Base-by-base conservation (phyloP, 1,284 basidiomycete genomes). In the Cryptococcus sp. region DNA sequence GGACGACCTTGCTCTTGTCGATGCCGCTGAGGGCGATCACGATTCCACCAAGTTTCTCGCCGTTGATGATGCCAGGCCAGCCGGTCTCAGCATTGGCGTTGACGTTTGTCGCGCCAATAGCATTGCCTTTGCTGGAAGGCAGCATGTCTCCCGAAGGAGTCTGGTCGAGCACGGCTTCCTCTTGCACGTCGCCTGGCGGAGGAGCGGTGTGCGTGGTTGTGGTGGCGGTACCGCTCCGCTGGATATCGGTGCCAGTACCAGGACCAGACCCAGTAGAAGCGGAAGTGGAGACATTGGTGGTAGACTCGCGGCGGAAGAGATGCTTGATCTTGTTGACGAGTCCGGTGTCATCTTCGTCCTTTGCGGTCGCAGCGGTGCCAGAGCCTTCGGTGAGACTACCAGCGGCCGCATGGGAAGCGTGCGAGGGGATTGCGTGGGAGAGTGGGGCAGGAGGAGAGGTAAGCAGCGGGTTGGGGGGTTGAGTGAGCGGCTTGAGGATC, bases 381-480 rank as follows among this genome's bases (percentile, higher is more conserved):
- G 31, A 42, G 27, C 41, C 42, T 40, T 57, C 55, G 41, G 51
- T 51, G 19, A 39, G 44, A 27, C 44, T 59, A 17, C 54, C 54
- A 10, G 50, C 54, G 10, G 41, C 17, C 3, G 57, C 51, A 5
- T 50, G 53, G 38, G 55, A 45, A 2, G 69, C 62, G 54, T 71
- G 68, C 17, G 59, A 54, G 5, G 67, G 70, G 60, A 71, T 70
- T 25, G 66, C 71, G 47, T 67, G 54, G n/a, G 70, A 71, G 17
- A 72, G 64, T 3, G 70, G 69, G 23, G 64, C 61, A 5, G 68
- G 69, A 1, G 60, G 52, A 11, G 66, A 46, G 45, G 66, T 69
- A 40, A 77, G 69, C n/a, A 76, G 59, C 4, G 73, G 70, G 62
- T 74, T 75, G 47, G 73, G 56, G 2, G 73, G 72, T 23, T 68